Percentiles rank a stretch among this genome's conserved stretches.
phyloP scores from a whole-genome alignment of 257 asterid species.

The Solanum clarkiae region DNA sequence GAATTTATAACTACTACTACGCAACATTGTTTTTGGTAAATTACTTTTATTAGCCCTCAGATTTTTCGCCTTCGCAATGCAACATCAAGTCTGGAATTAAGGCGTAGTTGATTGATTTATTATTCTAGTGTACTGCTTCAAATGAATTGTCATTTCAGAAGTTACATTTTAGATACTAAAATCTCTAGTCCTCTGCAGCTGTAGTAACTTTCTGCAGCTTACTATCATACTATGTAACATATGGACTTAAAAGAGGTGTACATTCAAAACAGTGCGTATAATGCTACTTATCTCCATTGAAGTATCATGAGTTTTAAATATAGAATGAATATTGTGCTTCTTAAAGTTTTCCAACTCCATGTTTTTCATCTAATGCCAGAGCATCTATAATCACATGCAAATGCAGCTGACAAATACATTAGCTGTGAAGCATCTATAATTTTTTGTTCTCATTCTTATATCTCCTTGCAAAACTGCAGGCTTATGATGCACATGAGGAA shows the following conservation, averaged over 20 bases:
- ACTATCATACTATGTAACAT: background rate
- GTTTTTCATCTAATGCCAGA: background rate
- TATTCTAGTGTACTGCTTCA: background rate
- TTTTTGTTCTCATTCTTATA: background rate
- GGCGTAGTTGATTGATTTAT: background rate
- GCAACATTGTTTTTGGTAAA: background rate
- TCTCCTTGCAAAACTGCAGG: slow-evolving; percentile 11
- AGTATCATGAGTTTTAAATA: background rate
- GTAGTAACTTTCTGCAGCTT: background rate
- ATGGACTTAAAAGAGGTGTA: background rate
- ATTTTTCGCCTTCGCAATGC: background rate
- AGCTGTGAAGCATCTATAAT: background rate
- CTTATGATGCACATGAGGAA: slow-evolving; percentile 39
- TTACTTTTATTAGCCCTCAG: background rate
- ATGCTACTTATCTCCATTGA: background rate
- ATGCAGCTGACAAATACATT: background rate
- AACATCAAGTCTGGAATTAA: background rate
- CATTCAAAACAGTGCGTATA: background rate
- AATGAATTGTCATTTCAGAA: background rate
- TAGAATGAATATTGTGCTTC: background rate
- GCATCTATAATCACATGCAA: background rate
- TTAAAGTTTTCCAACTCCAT: background rate
- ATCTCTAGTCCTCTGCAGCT: background rate
- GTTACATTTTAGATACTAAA: background rate
- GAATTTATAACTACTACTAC: background rate